Evolutionary conservation across 768 basidiomycete species (phyloP).

Genomic region (Boletus patriciae): DNA sequence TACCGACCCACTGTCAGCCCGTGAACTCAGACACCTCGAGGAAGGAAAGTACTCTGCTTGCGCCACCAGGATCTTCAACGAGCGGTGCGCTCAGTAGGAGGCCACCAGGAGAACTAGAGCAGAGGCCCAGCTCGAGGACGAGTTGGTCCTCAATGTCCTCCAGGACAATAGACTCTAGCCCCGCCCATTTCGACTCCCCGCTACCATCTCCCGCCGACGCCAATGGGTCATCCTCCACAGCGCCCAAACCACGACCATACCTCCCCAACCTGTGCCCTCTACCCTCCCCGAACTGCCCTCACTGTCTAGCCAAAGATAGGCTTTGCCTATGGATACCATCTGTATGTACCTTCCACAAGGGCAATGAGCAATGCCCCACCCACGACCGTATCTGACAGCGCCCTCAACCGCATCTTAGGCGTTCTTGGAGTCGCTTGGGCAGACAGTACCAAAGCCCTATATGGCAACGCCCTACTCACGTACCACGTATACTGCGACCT

Average conservation of each 20-base stretch:
- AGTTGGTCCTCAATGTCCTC: not conserved
- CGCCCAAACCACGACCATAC: not conserved
- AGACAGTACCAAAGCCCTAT: not conserved
- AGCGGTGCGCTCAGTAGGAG: not conserved
- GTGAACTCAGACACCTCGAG: not conserved
- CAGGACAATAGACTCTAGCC: accelerated
- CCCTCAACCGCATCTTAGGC: not conserved
- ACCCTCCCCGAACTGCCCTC: accelerated
- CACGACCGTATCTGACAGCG: not conserved
- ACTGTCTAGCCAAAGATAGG: not conserved
- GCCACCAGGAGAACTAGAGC: not conserved
- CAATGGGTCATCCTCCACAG: too few species aligned
- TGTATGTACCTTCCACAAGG: not conserved
- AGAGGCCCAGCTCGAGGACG: not conserved
- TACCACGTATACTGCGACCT: not conserved
- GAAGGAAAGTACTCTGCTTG: not conserved
- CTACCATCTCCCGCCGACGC: not conserved
- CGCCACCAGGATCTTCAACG: not conserved
- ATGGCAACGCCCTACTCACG: accelerated
- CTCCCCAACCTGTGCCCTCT: not conserved
- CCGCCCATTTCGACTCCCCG: not conserved
- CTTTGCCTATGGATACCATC: not conserved
- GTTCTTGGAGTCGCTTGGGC: not conserved
- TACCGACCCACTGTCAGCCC: not conserved
- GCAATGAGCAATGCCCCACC: not conserved